Evolutionary conservation across 2,329 filamentous ascomycete genomes (phyloP).

Genomic region (Trichophaea hybrida): DNA sequence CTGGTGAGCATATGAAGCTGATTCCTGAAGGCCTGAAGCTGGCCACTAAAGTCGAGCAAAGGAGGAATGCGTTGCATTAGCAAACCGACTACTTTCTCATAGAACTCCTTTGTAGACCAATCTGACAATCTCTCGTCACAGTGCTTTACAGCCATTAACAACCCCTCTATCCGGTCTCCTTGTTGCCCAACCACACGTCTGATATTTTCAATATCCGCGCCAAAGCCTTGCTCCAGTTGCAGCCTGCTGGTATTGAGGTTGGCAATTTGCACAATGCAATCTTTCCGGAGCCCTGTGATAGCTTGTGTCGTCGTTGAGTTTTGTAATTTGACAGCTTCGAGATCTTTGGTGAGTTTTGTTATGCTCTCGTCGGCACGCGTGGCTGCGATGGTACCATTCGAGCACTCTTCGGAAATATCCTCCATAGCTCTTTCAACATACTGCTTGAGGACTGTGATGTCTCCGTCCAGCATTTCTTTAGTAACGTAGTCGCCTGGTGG

Average conservation of each 20-base stretch:
- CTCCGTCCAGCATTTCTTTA: conserved; percentile 6
- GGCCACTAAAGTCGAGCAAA: conserved; percentile 12
- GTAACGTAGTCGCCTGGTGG: not conserved
- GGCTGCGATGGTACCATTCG: not conserved
- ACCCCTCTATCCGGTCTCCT: not conserved
- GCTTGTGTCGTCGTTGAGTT: too few species aligned
- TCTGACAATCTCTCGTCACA: conserved; percentile 15
- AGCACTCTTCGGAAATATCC: not conserved
- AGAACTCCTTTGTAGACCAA: conserved; percentile 21
- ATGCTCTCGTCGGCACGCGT: not conserved
- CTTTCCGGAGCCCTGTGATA: too few species aligned
- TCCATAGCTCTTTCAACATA: not conserved
- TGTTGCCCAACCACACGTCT: not conserved
- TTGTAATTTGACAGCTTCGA: not conserved
- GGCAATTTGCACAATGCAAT: not conserved
- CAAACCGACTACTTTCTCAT: conserved; percentile 13
- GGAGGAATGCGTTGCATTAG: conserved; percentile 13
- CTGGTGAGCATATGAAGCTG: conserved; percentile 10
- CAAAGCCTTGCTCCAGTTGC: not conserved
- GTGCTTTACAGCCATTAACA: conserved; percentile 14
- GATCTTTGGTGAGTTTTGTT: conserved; percentile 5
- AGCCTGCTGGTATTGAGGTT: conserved; percentile 5
- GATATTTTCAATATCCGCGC: not conserved
- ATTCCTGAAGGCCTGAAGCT: conserved; percentile 10
- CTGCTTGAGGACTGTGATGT: not conserved